These are phyloP conservation scores for Dactylellina sp. DNA, from an alignment of 2,329 filamentous ascomycete species.

Conservation along the genomic window DNA sequence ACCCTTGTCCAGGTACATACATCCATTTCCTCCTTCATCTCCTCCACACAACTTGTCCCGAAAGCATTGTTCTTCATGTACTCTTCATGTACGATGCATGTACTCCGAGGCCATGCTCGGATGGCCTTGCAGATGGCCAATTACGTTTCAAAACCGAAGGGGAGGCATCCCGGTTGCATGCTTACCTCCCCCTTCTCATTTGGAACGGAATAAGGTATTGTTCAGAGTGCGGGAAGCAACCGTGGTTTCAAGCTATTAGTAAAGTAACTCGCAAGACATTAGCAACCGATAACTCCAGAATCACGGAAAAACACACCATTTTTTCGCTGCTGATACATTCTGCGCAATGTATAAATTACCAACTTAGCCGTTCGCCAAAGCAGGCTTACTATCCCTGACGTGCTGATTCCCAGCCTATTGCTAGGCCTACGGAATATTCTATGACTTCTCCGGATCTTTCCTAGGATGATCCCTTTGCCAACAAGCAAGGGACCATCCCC, in stretches of 20 bases:
- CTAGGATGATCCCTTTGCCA: conserved; percentile 13
- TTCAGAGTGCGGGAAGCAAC: conserved; percentile 22
- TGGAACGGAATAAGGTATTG: neutral
- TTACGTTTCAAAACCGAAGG: neutral
- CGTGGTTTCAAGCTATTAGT: conserved; percentile 40
- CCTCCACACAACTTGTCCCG: neutral
- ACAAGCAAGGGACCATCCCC: conserved; percentile 11
- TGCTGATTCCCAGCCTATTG: conserved; percentile 1
- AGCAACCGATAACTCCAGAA: neutral
- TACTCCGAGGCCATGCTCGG: too few relatives aligned
- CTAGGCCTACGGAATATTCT: conserved; percentile 33
- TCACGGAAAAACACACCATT: neutral
- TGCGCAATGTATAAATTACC: conserved; percentile 7
- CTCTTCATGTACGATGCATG: too few relatives aligned
- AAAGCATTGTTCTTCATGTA: too few relatives aligned
- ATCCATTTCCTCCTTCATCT: neutral
- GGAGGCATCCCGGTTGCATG: neutral
- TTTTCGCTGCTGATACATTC: conserved; percentile 7
- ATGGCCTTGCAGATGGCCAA: too few relatives aligned
- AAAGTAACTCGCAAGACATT: neutral
- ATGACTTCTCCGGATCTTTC: conserved; percentile 40
- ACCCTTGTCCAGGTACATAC: conserved; percentile 15
- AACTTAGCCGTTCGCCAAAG: conserved; percentile 27
- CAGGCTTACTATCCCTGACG: neutral
- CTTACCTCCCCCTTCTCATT: neutral